Base-by-base conservation (phyloP, 371 early-diverging fungal genomes). In the Apophysomyces sp. region DNA sequence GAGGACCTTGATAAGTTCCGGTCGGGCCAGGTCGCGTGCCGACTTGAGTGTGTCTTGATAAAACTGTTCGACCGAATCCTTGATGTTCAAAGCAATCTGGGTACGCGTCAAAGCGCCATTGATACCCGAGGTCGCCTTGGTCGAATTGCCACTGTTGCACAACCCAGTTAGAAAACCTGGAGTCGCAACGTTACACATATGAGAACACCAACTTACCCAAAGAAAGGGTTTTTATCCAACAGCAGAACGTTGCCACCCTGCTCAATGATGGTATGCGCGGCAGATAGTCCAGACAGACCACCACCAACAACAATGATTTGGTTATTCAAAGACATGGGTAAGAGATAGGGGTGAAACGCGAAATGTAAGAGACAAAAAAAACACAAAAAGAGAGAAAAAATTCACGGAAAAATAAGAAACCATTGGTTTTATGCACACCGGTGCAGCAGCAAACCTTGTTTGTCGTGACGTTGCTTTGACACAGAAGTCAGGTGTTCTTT, bases 71-170 rank as follows among this genome's bases (percentile, higher is more conserved):
- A 89, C 89, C 18, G 92, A 92, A 72, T 98, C 98, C 77, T 87
- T 86, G 78, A 86, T 85, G 30, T 80, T 77, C 54, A 71, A 71
- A 58, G 80, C 73, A 44, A 89, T 76, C 55, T 89, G 90, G 21
- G 95, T 93, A 61, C 83, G 86, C 31, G 98, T 97, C 52, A 89
- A 80, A 31, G 93, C 96, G 51, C 96, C 96, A 82, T 97, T 97
- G 77, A 97, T 97, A 63, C 98, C 98, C 3, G 96, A 96, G 5
- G 98, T 95, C n/a, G 98, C 98, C 84, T 97, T 97, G 67, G 96
- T 91, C 15, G 90, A 89, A 79, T 94, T 94, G 51, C 97, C 98
- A 55, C 94, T 80, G 49, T 62, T 21, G 40, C 36, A 63, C 63
- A 52, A 53, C 24, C 31, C 58, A 28, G 27, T 26, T 28, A 21